These are phyloP conservation scores for Paecilomyces variotii DNA, from an alignment of 2,329 filamentous ascomycete genomes.

Conservation along the genomic window DNA sequence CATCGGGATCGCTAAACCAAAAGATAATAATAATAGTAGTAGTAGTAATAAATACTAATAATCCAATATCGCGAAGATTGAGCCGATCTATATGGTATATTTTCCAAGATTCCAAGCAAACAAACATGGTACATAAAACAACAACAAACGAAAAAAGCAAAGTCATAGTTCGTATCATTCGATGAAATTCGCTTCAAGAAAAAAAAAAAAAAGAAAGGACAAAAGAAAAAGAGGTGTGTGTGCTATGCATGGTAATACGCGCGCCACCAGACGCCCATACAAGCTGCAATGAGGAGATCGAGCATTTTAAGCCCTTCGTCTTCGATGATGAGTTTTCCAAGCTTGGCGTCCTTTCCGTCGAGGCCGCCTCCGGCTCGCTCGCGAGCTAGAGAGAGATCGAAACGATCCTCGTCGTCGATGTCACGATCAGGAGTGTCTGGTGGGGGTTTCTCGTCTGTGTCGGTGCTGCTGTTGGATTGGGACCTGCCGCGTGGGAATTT, in stretches of 20 bases:
- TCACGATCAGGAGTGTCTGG: constrained; percentile 16
- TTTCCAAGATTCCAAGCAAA: background rate
- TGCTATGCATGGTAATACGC: constrained; percentile 51
- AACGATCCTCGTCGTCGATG: constrained; percentile 33
- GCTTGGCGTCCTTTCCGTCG: constrained; percentile 76
- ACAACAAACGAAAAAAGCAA: background rate
- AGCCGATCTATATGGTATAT: too few species aligned
- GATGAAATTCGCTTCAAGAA: background rate
- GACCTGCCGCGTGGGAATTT: constrained; percentile 7
- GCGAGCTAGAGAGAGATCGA: constrained; percentile 68
- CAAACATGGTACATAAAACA: background rate
- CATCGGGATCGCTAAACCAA: too few species aligned
- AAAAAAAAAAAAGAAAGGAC: background rate
- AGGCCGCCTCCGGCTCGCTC: constrained; percentile 83
- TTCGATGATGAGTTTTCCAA: constrained; percentile 86
- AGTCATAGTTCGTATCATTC: background rate
- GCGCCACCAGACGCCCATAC: constrained; percentile 90
- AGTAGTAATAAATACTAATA: too few species aligned
- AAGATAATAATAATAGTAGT: too few species aligned
- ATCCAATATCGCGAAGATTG: too few species aligned
- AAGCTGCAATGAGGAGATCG: constrained; percentile 82
- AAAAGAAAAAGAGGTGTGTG: background rate
- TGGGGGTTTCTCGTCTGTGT: constrained; percentile 20
- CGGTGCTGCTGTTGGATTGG: constrained; percentile 14
- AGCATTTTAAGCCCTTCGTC: constrained; percentile 93